Evolutionary conservation across 192 early-diverging fungal genomes (phyloP), one percentile per base, ranked within the genome.

Genomic region (Linnemannia hyalina): DNA sequence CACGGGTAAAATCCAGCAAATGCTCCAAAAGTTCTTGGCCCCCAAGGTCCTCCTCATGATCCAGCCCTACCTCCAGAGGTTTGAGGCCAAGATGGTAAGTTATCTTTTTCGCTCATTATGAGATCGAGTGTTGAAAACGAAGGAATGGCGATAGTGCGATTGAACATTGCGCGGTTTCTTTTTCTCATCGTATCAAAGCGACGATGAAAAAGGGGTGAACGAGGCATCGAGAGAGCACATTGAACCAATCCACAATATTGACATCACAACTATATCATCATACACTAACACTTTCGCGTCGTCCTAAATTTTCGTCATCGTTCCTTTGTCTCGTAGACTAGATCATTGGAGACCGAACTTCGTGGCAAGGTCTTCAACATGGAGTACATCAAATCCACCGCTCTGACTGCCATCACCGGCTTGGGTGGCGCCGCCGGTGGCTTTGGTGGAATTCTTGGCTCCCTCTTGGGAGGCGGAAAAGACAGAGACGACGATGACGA

Each of bases 61-160:
- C 41, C 75, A 81, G 68, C 84, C 84, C 35, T 81, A 81, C 47
- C 60, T 86, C 36, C 63, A 80, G 23, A 74, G 47, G 71, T 86
- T 86, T 63, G 84, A 86, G 76, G 63, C 41, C 26, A 80, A 86
- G 76, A 81, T 86, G 84, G 84, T 81, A 86, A 71, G 74, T 68
- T 68, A 2, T 1, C 5, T 42, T 29, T 18, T 22, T 52, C 16
- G 20, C 49, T 52, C 49, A 52, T 52, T 52, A 49, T 6, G 49
- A 52, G 49, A 46, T 46, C 13, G 44, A 46, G 44, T 46, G 13
- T 46, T 46, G 13, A 46, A 10, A 18, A 20, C 16, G 18, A 52
- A 52, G 15, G 49, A 20, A 52, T 16, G 5, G 49, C 20, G 18
- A 0, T 52, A 4, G 49, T 52, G 49, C 6, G 4, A 52, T 52